These are phyloP conservation scores for Phytophthora niederhauseri DNA, from an alignment of 352 stramenopile genomes.

Conservation along the genomic window DNA sequence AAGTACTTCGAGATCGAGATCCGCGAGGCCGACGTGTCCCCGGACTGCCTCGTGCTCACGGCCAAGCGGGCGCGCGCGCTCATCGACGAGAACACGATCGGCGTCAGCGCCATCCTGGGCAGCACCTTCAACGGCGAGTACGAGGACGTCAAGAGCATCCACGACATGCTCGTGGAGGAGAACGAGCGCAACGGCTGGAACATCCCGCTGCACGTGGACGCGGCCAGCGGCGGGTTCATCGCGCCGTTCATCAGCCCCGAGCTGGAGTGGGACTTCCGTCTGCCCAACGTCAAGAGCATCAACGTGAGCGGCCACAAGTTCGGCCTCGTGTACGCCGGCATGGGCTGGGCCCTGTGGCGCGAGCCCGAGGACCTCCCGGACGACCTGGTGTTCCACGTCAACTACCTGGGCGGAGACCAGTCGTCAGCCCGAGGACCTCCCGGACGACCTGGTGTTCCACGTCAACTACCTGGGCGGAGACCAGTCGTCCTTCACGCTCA, in stretches of 20 bases:
- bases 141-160: slow-evolving; percentile 92
- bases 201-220: slow-evolving; percentile 92
- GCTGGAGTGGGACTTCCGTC: slow-evolving; percentile 90
- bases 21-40: slow-evolving; percentile 87
- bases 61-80: slow-evolving; percentile 74
- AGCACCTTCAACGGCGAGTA: slow-evolving; percentile 95
- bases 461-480: slow-evolving; percentile 93
- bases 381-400: slow-evolving; percentile 91
- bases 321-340: slow-evolving; percentile 93
- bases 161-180: slow-evolving; percentile 84
- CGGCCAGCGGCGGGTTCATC: slow-evolving; percentile 92
- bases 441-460: slow-evolving; percentile 90
- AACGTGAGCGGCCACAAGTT: slow-evolving; percentile 96
- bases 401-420: slow-evolving; percentile 93
- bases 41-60: slow-evolving; percentile 87
- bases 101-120: slow-evolving; percentile 91
- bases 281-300: slow-evolving; percentile 93
- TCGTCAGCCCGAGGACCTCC: slow-evolving; percentile 81
- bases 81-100: slow-evolving; percentile 94
- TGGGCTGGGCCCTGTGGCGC: slow-evolving; percentile 93
- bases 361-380: slow-evolving; percentile 80
- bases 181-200: slow-evolving; percentile 88
- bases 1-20: slow-evolving; percentile 95
- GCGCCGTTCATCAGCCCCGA: slow-evolving; percentile 91
- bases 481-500: slow-evolving; percentile 93